A percentile compares a stretch with the other conserved stretches of the same genome.
phyloP scores from a whole-genome alignment of 2,329 filamentous ascomycete genomes.

The Fusarium algeriense region DNA sequence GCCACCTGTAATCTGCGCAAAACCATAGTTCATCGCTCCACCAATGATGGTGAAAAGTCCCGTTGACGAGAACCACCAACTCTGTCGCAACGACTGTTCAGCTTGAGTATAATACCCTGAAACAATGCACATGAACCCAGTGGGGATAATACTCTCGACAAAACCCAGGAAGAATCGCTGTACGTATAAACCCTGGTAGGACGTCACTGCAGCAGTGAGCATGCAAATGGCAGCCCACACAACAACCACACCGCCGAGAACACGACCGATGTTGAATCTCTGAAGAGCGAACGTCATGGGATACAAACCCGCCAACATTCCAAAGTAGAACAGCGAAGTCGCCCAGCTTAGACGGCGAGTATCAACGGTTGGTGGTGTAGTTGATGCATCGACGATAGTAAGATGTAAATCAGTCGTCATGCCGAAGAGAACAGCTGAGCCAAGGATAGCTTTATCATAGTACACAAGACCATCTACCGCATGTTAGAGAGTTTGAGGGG shows the following conservation, averaged over 20 bases:
- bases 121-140: conserved; percentile 74
- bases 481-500: neutral
- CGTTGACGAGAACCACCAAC: conserved; percentile 74
- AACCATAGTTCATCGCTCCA: conserved; percentile 74
- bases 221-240: conserved; percentile 77
- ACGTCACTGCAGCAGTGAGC: conserved; percentile 74
- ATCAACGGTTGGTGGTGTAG: conserved; percentile 67
- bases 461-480: conserved; percentile 59
- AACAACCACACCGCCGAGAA: conserved; percentile 73
- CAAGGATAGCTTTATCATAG: conserved; percentile 75
- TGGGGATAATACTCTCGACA: conserved; percentile 74
- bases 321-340: conserved; percentile 84
- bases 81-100: conserved; percentile 74
- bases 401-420: conserved; percentile 78
- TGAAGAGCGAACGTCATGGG: conserved; percentile 79
- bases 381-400: conserved; percentile 59
- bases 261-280: conserved; percentile 72
- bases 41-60: conserved; percentile 74
- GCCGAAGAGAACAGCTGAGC: conserved; percentile 78
- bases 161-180: conserved; percentile 76
- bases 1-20: conserved; percentile 70
- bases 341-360: conserved; percentile 80
- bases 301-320: conserved; percentile 80
- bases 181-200: conserved; percentile 72
- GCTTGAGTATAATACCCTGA: conserved; percentile 72